These are phyloP conservation scores for Phytophthora macrochlamydospora DNA, from an alignment of 352 stramenopile species.

Conservation along the genomic window DNA sequence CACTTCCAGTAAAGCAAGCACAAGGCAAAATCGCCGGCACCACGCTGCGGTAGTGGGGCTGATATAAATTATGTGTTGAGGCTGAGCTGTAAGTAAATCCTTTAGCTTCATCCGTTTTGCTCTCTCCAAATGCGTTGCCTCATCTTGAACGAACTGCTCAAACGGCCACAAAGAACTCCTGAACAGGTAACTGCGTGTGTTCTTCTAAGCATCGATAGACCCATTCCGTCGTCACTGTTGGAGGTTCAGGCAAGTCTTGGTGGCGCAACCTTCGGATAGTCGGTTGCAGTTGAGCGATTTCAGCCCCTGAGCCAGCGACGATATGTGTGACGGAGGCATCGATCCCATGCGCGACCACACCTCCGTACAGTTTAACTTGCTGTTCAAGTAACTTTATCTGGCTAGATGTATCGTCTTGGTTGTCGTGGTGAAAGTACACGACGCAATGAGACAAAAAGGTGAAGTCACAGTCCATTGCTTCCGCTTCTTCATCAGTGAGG, in stretches of 20 bases:
- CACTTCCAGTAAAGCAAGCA: constrained; percentile 38
- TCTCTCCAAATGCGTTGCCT: not conserved
- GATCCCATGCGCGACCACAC: constrained; percentile 39
- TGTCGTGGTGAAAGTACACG: constrained; percentile 50
- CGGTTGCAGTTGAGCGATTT: constrained; percentile 41
- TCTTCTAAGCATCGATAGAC: constrained; percentile 53
- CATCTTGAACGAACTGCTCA: constrained; percentile 14
- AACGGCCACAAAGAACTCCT: constrained; percentile 59
- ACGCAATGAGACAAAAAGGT: constrained; percentile 83
- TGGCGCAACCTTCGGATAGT: constrained; percentile 57
- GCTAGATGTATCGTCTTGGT: constrained; percentile 29
- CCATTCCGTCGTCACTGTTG: constrained; percentile 67
- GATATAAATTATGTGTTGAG: constrained; percentile 49
- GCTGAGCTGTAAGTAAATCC: not conserved
- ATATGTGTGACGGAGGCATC: constrained; percentile 67
- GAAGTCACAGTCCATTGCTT: constrained; percentile 66
- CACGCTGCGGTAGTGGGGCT: not conserved
- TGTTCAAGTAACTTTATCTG: constrained; percentile 64
- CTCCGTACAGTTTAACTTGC: constrained; percentile 64
- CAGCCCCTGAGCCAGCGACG: constrained; percentile 37
- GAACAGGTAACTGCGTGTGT: constrained; percentile 53
- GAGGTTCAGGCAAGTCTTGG: constrained; percentile 48
- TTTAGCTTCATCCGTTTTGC: constrained; percentile 3
- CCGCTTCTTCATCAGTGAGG: constrained; percentile 61
- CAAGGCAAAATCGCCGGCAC: too few species aligned